These are phyloP conservation scores for Barbatosphaeria neglecta DNA, from an alignment of 495 filamentous ascomycete genomes.

Conservation along the genomic window DNA sequence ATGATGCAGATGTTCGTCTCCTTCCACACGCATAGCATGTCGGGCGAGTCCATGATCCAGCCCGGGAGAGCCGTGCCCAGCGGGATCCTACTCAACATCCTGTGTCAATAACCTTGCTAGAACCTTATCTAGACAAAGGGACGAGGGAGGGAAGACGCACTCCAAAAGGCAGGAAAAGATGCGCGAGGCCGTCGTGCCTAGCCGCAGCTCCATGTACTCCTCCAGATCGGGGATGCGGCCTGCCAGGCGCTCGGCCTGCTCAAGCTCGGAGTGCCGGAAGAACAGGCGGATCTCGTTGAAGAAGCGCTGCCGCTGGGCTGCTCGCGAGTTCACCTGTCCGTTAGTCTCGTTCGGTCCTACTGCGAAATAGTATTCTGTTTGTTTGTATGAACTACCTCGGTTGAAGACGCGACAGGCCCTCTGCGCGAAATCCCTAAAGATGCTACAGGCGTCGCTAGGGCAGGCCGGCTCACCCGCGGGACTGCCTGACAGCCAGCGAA, in stretches of 20 bases:
- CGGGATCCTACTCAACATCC: not conserved
- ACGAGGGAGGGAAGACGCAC: not conserved
- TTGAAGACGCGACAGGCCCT: not conserved
- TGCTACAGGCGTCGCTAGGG: conserved; percentile 2
- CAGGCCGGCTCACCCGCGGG: conserved; percentile 1
- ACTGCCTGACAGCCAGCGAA: not conserved
- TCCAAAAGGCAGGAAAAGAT: conserved; percentile 1
- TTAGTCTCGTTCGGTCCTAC: not conserved
- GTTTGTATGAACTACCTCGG: too few species aligned
- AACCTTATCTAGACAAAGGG: not conserved
- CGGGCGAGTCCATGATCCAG: not conserved
- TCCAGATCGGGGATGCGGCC: conserved; percentile 2
- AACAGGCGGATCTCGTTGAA: conserved; percentile 3
- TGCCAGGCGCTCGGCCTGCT: conserved; percentile 4
- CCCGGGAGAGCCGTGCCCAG: not conserved
- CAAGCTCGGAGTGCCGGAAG: conserved; percentile 2
- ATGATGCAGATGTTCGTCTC: conserved; percentile 3
- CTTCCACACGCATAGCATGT: conserved; percentile 5
- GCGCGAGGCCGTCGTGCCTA: not conserved
- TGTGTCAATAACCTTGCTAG: not conserved
- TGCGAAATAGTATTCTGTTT: too few species aligned
- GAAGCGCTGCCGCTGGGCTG: conserved; percentile 2
- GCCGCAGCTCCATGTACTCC: conserved; percentile 3
- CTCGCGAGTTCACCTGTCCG: not conserved
- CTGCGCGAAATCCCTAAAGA: conserved; percentile 2